Evolutionary conservation across 1,284 basidiomycete species (phyloP), one percentile per base, ranked within the genome.

Genomic region (Austroboletus niveus): DNA sequence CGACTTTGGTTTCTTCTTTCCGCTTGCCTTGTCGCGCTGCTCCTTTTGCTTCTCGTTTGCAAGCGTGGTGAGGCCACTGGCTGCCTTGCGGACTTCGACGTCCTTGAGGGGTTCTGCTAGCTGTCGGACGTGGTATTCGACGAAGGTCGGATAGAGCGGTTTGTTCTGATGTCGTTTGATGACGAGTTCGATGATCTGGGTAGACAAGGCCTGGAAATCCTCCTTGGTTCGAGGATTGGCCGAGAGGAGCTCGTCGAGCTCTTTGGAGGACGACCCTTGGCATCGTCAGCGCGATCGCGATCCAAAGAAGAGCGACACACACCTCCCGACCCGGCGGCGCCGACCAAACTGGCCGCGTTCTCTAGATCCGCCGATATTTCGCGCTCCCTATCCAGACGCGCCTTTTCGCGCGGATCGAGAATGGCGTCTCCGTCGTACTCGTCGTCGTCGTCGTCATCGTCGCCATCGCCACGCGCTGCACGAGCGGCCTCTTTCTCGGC

Each of bases 11-110:
- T 94, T 95, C 78, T 94, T 94, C 82, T 94, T 95, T 22, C 92
- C 91, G 57, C 83, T 86, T 0, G 84, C 78, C 71, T 90, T 92
- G 45, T 94, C 92, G 54, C 87, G 77, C 66, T 87, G 83, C 68
- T 93, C 92, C 70, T 84, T 90, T 75, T 94, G 92, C 75, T 98
- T 98, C 75, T 94, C 92, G 66, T 95, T 96, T 46, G 92, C 89
- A 11, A 97, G 75, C 2, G 90, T 86, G 17, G 89, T 92, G 48
- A 98, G 74, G 14, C 76, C 82, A 49, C 84, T 89, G 4, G 92
- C 91, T 2, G 83, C 88, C 68, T 95, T 95, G 57, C 92, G 82
- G 32, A 93, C 86, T 63, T 98, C 94, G 47, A 93, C 84, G 57
- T 95, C 93, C 56, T 85, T 87, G 48, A 97, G 77, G 12, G 89